Evolutionary conservation across 2,329 filamentous ascomycete genomes (phyloP), one percentile per base, ranked within the genome.

Genomic region (Saccharata proteae): DNA sequence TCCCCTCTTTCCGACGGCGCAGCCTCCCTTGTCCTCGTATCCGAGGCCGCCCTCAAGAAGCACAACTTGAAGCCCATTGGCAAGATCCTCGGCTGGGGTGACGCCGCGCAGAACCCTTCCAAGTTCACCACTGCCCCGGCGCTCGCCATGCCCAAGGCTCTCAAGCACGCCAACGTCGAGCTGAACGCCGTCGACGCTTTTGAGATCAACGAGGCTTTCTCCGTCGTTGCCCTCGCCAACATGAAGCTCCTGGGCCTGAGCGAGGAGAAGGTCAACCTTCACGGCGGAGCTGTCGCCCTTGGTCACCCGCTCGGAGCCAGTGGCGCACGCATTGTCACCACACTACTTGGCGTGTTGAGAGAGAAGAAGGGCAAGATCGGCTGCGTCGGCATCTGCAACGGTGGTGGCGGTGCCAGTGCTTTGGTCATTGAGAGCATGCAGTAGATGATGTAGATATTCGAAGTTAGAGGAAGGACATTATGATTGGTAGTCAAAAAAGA

Each of bases 141-240:
- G 13, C 73, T 96, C 35, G 90, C 90, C 43, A 92, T 98, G 48
- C 90, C 90, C 56, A 98, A 96, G 70, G 90, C 90, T 36, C 74
- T 98, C 52, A 85, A 88, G 70, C 88, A 98, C 62, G 90, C 90
- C 39, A 81, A 82, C 40, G 64, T 98, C 40, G 71, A 74, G 35
- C 70, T 77, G 45, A 74, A 78, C 41, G 69, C 82, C 37, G 70
- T 98, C 36, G 88, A 96, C 51, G 90, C 76, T 46, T 98, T 90
- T 59, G 90, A 98, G 69, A 94, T 98, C 69, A 98, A 98, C 68
- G 90, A 98, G 69, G 90, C 90, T 24, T 98, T 98, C 69, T 90
- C 82, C 40, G 90, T 93, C 29, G 90, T 98, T 41, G 84, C 90
- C 22, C 71, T 98, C 31, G 86, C 90, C 44, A 98, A 98, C 68